Base-by-base conservation (phyloP, 192 early-diverging fungal genomes). In the Coemansia sp. region DNA sequence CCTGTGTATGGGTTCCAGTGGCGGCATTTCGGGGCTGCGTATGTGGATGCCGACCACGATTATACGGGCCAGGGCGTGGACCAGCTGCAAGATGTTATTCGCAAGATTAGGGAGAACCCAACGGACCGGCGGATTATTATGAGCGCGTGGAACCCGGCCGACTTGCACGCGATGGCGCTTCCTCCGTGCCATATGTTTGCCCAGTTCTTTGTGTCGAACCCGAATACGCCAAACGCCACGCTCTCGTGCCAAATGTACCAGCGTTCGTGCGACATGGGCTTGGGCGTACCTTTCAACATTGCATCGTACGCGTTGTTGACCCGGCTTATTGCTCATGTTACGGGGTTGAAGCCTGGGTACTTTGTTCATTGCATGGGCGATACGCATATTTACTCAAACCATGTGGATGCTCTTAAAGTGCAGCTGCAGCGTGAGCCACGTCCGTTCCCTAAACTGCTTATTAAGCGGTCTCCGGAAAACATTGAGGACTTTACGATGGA, bases 1-100 rank as follows among this genome's bases (percentile, higher is more conserved):
- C 93, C 93, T 1, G 92, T 99, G 19, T 99, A 99, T 64, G 97
- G 97, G 12, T 99, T 94, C 78, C 97, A 99, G 66, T 99, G 97
- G 97, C 82, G 97, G 26, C 94, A 98, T 67, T 99, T 99, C 86
- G 97, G 97, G 0, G 97, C 97, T 1, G 68, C 88, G 52, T 99
- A 99, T 71, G 66, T 74, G 47, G 87, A 88, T 56, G 87, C 86
- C 31, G 88, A 97, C 62, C 84, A 86, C 1, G 93, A 97, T 62
- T 99, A 99, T 61, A 83, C 87, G 3, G 92, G 91, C 11, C 69
- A 91, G 69, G 97, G 97, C n/a, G 87, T 94, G 4, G 97, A 99
- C 66, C 97, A 99, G 71, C 80, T 99, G 12, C 77, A 79, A 9
- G 87, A 92, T 31, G 93, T 97, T 25, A 90, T 99, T 49, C 72